Evolutionary conservation across 2,329 filamentous ascomycete species (phyloP).

Genomic region (Myriosclerotinia duriaeana): DNA sequence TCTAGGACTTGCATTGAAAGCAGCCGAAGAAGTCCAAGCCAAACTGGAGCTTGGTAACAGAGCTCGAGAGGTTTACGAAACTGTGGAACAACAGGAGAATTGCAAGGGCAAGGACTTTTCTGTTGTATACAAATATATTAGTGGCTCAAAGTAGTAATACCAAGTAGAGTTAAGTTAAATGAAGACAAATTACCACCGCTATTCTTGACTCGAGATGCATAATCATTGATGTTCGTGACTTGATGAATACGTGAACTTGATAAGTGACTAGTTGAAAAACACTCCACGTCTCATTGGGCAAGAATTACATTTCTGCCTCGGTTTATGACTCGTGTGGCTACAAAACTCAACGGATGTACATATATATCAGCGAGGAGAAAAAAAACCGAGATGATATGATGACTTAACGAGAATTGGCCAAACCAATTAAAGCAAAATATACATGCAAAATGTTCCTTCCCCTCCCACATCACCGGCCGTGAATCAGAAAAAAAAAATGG

Average conservation of each 20-base stretch:
- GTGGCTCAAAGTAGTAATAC: conserved; percentile 35
- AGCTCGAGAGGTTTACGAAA: conserved; percentile 67
- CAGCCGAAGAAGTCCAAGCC: conserved; percentile 66
- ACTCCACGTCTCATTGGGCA: background rate
- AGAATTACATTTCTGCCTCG: background rate
- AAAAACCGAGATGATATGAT: too few relatives aligned
- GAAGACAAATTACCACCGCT: background rate
- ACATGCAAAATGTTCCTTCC: background rate
- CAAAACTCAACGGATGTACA: too few relatives aligned
- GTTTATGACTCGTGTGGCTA: too few relatives aligned
- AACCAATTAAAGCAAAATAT: background rate
- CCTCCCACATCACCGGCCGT: background rate
- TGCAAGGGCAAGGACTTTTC: conserved; percentile 76
- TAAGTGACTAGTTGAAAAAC: background rate
- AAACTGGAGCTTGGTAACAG: conserved; percentile 62
- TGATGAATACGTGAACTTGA: background rate
- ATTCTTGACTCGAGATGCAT: background rate
- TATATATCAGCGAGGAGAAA: too few relatives aligned
- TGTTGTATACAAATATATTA: conserved; percentile 73
- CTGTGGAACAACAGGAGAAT: conserved; percentile 58
- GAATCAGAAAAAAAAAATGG: background rate
- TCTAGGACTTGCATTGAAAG: conserved; percentile 68
- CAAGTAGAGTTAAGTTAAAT: background rate
- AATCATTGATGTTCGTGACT: background rate
- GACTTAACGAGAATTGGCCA: too few relatives aligned